Evolutionary conservation across 345 rosid genomes (phyloP).

Genomic region (Limnanthes douglasii): DNA sequence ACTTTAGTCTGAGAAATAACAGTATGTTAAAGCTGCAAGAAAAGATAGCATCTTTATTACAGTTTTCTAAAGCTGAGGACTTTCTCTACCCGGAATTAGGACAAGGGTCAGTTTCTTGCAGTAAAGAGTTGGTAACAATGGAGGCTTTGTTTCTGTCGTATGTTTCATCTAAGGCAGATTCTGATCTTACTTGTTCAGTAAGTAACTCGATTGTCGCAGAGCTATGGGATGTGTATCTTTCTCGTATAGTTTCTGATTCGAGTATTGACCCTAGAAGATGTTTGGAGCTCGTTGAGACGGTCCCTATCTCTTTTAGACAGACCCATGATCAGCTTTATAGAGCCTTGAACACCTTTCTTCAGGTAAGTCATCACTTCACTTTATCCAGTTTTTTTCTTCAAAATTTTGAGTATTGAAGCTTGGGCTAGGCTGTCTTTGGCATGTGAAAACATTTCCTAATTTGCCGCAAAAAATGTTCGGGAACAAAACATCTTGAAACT

Average conservation of each 20-base stretch:
- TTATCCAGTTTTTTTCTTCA: no score
- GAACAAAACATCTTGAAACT: no score
- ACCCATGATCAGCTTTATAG: slow-evolving; percentile 57
- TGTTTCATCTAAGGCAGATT: slow-evolving; percentile 18
- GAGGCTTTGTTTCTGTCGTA: slow-evolving; percentile 34
- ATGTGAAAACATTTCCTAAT: no score
- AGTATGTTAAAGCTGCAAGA: slow-evolving; percentile 30
- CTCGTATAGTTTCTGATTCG: slow-evolving; percentile 25
- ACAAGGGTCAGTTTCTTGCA: slow-evolving; percentile 17
- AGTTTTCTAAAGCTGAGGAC: slow-evolving; percentile 33
- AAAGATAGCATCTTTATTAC: slow-evolving; percentile 40
- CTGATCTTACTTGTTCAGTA: slow-evolving; percentile 18
- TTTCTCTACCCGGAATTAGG: slow-evolving; percentile 27
- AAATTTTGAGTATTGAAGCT: no score
- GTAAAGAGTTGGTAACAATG: slow-evolving; percentile 41
- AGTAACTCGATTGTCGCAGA: slow-evolving; percentile 34
- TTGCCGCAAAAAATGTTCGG: no score
- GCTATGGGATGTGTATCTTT: slow-evolving; percentile 49
- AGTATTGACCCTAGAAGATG: slow-evolving; percentile 28
- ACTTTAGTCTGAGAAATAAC: slow-evolving; percentile 23
- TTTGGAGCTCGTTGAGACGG: slow-evolving; percentile 38
- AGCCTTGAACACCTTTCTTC: slow-evolving; percentile 44
- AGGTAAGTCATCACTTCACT: slow-evolving; percentile 15
- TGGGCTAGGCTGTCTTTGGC: no score
- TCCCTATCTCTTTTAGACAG: slow-evolving; percentile 41